Evolutionary conservation across 345 rosid species (phyloP), one percentile per base, ranked within the genome.

Genomic region (Angophora floribunda): DNA sequence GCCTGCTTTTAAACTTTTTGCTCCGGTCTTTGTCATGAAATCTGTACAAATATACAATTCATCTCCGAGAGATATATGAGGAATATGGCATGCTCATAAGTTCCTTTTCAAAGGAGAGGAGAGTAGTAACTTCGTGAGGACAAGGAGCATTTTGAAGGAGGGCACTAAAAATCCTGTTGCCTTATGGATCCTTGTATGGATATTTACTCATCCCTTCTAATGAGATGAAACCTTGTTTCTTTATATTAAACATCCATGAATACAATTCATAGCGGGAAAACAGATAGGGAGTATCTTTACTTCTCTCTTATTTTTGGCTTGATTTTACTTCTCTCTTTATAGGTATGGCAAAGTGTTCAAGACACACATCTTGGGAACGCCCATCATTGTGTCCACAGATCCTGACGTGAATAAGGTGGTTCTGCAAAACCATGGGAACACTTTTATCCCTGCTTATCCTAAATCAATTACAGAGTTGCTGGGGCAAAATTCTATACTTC

Each of bases 321-420:
- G 4, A 15, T 17, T 28, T 89, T 7, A 14, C 5, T 79, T 11
- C 65, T 59, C 65, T 30, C 28, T 78, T 8, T 49, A 13, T 89
- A 97, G 98, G 86, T 95, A 95, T 52, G 99, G 99, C 87, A 93
- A 94, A 88, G 98, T 96, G 92, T 97, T 97, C 91, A 97, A 94
- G 91, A 93, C 99, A 32, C 94, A 97, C 90, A 96, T 97, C 32
- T 86, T 97, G 91, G 99, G 99, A 88, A 96, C 98, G 30, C 99
- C 98, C 65, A 95, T 96, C 24, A 96, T 97, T 86, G 93, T 97
- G 87, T 97, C 99, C 36, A 97, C 99, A 6, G 99, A 97, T 91
- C 92, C 98, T 50, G 98, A 95, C 49, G 98, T 96, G 91, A 97
- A 97, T 96, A 97, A 96, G 91, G 96, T 93, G 50, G 94, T 97